Conservation (phyloP, 805 yeast species). For the Gaillardinia entomophila region DNA sequence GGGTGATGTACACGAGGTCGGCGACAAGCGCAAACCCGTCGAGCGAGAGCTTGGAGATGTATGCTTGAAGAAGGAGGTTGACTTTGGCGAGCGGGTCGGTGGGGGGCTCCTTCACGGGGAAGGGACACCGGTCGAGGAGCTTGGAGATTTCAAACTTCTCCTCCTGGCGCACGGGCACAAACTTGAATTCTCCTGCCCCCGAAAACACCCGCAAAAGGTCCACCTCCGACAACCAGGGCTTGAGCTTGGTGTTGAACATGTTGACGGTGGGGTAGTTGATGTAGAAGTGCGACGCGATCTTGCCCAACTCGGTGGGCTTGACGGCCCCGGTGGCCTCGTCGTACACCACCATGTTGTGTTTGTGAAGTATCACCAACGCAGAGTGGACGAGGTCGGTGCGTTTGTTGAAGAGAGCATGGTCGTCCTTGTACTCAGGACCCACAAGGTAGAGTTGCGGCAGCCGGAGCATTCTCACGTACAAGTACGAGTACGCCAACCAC, state of each 20-base stretch:
- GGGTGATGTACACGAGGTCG: conserved; percentile 90
- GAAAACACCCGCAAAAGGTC: conserved; percentile 78
- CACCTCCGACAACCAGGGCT: conserved; percentile 59
- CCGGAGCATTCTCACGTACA: conserved; percentile 70
- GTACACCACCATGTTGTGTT: conserved; percentile 56
- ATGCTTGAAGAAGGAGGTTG: conserved; percentile 75
- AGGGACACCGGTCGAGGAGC: conserved; percentile 69
- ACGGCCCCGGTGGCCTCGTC: conserved; percentile 39
- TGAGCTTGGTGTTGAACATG: conserved; percentile 55
- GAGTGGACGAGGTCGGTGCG: conserved; percentile 70
- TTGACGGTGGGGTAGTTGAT: conserved; percentile 71
- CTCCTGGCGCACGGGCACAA: conserved; percentile 79
- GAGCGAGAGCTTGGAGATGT: conserved; percentile 67
- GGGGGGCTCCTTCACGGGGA: conserved; percentile 72
- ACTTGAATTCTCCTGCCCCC: conserved; percentile 77
- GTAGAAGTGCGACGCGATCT: conserved; percentile 81
- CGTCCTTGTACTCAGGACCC: conserved; percentile 52
- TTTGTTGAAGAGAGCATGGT: conserved; percentile 38
- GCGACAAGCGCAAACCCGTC: conserved; percentile 90
- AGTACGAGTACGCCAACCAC: conserved; percentile 79
- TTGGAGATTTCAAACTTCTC: conserved; percentile 71
- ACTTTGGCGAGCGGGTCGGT: conserved; percentile 74
- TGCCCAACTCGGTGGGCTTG: conserved; percentile 60
- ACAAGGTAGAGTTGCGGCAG: conserved; percentile 74
- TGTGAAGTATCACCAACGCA: conserved; percentile 56